Base-by-base conservation (phyloP, 164 flowering plant species). In the Echeveria elegans region DNA sequence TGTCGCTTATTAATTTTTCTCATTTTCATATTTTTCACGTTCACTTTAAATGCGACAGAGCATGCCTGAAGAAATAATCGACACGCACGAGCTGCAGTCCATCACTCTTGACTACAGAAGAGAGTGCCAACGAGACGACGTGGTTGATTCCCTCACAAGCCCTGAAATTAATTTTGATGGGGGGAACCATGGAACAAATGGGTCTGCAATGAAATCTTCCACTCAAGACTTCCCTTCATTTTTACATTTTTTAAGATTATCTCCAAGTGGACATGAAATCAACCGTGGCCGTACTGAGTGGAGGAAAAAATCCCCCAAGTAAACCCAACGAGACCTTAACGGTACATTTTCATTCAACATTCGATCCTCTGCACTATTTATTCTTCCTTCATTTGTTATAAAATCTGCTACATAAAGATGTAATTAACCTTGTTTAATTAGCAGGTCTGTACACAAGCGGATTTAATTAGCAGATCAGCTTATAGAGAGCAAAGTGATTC, bases 271-370 rank as follows among this genome's bases (percentile, higher is more conserved):
- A 8, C 79, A 73, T 66, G 97, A 94, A 70, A 89, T 94, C 45
- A 94, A 94, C 77, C 73, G 98, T 14, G 96, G 97, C 24, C 85
- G 93, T 41, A 88, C 98, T 5, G 90, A 83, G 71, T 94, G 98
- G 98, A 82, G 92, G 77, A 88, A 78, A 74, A 94, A 90, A 72
- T 60, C 78, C 16, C 5, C 72, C 2, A 75, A 74, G 70, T 73
- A 63, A 76, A 32, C n/a, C 32, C 64, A 38, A 62, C 47, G 5
- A 43, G 4, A 5, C 23, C 50, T n/a, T 21, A n/a, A 23, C 24
- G 58, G 58, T n/a, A 23, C 21, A n/a, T 18, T 50, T n/a, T 19
- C 28, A 45, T 45, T n/a, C 50, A 45, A 45, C 50, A 45, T 18
- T 18, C 5, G 5, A 18, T 45, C 18, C 23, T 15, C 50, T 18